Conservation (phyloP, 2,329 filamentous ascomycete species). For the Xylariales sp. region DNA sequence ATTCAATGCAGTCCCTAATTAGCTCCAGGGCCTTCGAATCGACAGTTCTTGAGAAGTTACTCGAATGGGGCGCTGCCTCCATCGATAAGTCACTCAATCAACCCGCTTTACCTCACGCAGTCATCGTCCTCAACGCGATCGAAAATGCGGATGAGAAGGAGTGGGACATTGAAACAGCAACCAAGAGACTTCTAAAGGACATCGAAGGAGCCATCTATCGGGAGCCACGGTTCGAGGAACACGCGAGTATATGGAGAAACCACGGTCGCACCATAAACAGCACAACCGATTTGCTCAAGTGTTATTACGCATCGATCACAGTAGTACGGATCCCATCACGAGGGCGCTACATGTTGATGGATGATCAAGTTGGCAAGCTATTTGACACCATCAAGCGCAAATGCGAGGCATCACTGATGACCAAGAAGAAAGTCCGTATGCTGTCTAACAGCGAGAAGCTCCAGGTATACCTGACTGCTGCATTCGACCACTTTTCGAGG, state of each 20-base stretch:
- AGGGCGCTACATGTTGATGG: constrained; percentile 6
- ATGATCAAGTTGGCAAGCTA: constrained; percentile 2
- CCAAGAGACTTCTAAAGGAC: constrained; percentile 25
- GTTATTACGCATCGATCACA: constrained; percentile 40
- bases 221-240: constrained; percentile 24
- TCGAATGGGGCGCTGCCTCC: constrained; percentile 42
- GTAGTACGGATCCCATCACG: constrained; percentile 2
- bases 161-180: constrained; percentile 29
- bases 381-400: constrained; percentile 4
- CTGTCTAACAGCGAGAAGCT: constrained; percentile 3
- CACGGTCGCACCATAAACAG: constrained; percentile 32
- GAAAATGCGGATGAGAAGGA: constrained; percentile 24
- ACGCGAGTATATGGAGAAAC: constrained; percentile 28
- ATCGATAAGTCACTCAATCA: constrained; percentile 47
- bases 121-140: constrained; percentile 42
- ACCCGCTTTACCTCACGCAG: constrained; percentile 42
- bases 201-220: constrained; percentile 21
- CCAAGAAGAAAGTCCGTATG: constrained; percentile 4
- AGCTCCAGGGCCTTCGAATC: constrained; percentile 28
- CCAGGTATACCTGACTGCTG: constrained; percentile 5
- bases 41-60: constrained; percentile 30
- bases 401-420: constrained; percentile 1
- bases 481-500: constrained; percentile 4
- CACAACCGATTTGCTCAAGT: constrained; percentile 34
- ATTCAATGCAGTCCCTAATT: constrained; percentile 4